A percentile compares a stretch with the other conserved stretches of the same genome.
Conservation (phyloP, 164 flowering plant genomes). For the Brasenia schreberi region DNA sequence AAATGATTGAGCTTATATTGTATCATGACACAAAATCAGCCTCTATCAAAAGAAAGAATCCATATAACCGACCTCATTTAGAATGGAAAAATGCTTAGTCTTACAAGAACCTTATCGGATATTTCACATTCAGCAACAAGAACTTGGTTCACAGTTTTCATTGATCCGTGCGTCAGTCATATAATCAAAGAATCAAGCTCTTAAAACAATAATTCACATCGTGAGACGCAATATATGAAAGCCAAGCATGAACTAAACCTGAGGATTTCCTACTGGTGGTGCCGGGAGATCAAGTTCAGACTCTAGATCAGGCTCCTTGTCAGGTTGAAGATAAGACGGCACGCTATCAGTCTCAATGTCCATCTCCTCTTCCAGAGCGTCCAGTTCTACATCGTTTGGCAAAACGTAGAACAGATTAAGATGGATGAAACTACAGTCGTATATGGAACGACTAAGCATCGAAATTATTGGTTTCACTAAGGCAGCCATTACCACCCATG, state of each 20-base stretch:
- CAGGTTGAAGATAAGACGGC: conserved; percentile 88
- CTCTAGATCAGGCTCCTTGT: conserved; percentile 61
- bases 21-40: too few species aligned
- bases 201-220: background rate
- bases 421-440: background rate
- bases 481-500: conserved; percentile 67
- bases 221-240: background rate
- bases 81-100: too few species aligned
- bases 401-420: background rate
- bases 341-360: conserved; percentile 72
- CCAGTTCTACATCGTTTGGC: conserved; percentile 53
- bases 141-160: too few species aligned
- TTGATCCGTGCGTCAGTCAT: background rate
- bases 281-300: conserved; percentile 80
- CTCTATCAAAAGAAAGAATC: too few species aligned
- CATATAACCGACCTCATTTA: too few species aligned
- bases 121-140: too few species aligned
- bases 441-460: background rate
- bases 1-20: too few species aligned
- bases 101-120: too few species aligned
- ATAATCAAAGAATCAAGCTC: background rate
- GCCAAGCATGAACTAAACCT: conserved; percentile 26
- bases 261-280: conserved; percentile 64
- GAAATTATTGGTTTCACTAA: background rate
- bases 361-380: conserved; percentile 97